Base-by-base conservation (phyloP, 495 filamentous ascomycete genomes). In the Penicillium cinerascens region DNA sequence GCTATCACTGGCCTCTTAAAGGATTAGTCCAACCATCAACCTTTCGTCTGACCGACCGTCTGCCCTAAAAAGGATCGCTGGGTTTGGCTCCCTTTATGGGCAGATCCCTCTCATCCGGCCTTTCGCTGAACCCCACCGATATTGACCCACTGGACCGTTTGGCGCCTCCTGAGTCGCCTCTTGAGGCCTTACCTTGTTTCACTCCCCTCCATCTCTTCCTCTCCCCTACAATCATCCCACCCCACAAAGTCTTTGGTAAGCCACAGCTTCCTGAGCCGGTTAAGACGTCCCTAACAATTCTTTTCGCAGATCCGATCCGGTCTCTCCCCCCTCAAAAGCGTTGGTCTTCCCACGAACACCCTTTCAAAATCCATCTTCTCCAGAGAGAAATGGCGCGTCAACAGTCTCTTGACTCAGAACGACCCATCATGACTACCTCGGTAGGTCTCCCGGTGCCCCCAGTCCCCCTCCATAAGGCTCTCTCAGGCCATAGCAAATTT, bases 361-460 rank as follows among this genome's bases (percentile, higher is more conserved):
- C 40, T 17, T 7, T 55, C 10, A 21, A 22, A 29, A 37, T 29
- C 44, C 22, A 18, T 23, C 16, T 44, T 35, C 17, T 10, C 33
- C 15, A 41, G 49, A 29, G n/a, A 17, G 58, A 47, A 41, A 77
- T 77, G 69, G 78, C 74, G 58, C 87, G 87, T 75, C 82, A 83
- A 51, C 68, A 74, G 48, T 89, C 87, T 9, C 70, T 89, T 3
- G 87, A 91, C 39, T 89, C 86, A 9, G 80, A 85, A 47, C 79
- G 86, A 52, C 86, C 87, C 37, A 91, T 91, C 63, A 89, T 91
- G 85, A 77, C 84, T 15, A 80, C 83, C 8, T 87, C 83, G 46
- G 86, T 89, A 82, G 64, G 85, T 79, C 43, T n/a, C 35, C 42
- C 36, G 2, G 15, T 18, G 25, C 38, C 36, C 21, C 27, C 25